A percentile compares a stretch with the other conserved stretches of the same genome.
These are phyloP conservation scores for Lonicera japonica DNA, from an alignment of 129 eudicot genomes.

Conservation along the genomic window DNA sequence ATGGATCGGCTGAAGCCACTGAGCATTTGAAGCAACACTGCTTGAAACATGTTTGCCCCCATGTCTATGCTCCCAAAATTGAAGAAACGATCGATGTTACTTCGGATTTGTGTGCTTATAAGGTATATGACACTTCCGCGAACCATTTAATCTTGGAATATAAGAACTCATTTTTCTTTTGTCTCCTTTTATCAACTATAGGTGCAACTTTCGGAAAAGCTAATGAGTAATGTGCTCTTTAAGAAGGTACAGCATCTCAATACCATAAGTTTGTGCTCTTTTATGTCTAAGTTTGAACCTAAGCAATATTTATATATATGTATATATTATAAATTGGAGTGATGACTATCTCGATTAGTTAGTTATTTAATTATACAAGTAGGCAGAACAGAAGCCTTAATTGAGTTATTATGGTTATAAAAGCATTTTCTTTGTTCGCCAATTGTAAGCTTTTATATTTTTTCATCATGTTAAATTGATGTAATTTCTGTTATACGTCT, in stretches of 20 bases:
- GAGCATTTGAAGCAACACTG: slow-evolving; percentile 98
- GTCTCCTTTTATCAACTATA: slow-evolving; percentile 23
- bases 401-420: no score
- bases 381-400: no score
- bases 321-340: not conserved
- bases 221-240: slow-evolving; percentile 93
- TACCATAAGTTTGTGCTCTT: not conserved
- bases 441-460: no score
- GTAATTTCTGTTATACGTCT: not conserved
- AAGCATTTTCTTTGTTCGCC: no score
- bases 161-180: slow-evolving; percentile 6
- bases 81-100: slow-evolving; percentile 97
- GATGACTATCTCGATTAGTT: no score
- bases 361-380: no score
- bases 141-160: slow-evolving; percentile 2
- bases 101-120: slow-evolving; percentile 96
- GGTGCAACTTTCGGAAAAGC: slow-evolving; percentile 97
- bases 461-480: not conserved
- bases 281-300: not conserved
- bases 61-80: slow-evolving; percentile 91
- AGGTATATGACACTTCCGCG: slow-evolving; percentile 33
- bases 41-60: slow-evolving; percentile 77
- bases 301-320: not conserved
- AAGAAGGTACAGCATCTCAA: slow-evolving; percentile 58
- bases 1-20: slow-evolving; percentile 99